Evolutionary conservation across 345 rosid genomes (phyloP).

Genomic region (Gossypium arboreum): DNA sequence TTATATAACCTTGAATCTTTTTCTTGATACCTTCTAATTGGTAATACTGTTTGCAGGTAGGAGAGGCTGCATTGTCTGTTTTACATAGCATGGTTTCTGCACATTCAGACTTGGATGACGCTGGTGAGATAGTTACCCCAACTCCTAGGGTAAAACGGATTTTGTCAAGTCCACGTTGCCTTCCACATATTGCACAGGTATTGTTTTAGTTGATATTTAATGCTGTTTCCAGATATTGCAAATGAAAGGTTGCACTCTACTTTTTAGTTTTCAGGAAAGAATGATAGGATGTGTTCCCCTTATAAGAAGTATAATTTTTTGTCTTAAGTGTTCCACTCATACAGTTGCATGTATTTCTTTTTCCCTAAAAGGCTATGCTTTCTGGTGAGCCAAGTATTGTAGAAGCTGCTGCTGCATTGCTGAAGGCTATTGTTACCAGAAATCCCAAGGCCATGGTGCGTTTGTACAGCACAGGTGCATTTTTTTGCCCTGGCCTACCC

Average conservation of each 20-base stretch:
- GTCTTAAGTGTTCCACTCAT: constrained; percentile 4
- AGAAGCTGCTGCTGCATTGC: constrained; percentile 88
- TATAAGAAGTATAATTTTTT: neutral
- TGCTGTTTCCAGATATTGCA: neutral
- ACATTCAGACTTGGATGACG: constrained; percentile 98
- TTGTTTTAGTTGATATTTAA: neutral
- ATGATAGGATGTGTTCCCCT: neutral
- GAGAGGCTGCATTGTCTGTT: constrained; percentile 34
- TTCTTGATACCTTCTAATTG: constrained; percentile 8
- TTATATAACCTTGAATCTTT: neutral
- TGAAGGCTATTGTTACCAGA: constrained; percentile 94
- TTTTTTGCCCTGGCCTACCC: constrained; percentile 96
- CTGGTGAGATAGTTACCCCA: constrained; percentile 99
- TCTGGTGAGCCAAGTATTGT: constrained; percentile 97
- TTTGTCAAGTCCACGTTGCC: constrained; percentile 92
- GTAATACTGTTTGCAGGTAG: constrained; percentile 17
- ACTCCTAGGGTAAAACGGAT: constrained; percentile 95
- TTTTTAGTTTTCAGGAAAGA: neutral
- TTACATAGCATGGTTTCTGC: constrained; percentile 97
- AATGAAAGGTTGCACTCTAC: neutral
- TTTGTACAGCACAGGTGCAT: constrained; percentile 92
- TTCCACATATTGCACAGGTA: constrained; percentile 99
- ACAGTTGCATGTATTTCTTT: constrained; percentile 6
- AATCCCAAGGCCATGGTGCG: constrained; percentile 98
- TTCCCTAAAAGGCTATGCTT: constrained; percentile 66